Evolutionary conservation across 148 eudicot species (phyloP), one percentile per base, ranked within the genome.

Genomic region (Beta vulgaris): DNA sequence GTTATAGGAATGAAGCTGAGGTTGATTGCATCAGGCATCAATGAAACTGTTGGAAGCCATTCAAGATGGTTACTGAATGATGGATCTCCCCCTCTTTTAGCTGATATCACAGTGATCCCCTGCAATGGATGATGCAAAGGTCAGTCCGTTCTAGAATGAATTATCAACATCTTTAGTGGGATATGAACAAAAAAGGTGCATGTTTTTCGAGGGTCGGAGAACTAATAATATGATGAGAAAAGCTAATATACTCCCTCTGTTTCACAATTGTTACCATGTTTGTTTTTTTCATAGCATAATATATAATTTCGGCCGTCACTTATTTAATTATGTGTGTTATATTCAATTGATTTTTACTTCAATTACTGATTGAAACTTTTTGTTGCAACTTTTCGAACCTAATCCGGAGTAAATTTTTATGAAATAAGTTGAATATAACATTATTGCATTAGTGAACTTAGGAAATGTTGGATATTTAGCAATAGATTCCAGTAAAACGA

Each of bases 1-100:
- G 97, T 93, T 40, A 91, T 91, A 1, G 98, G 98, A 18, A 93
- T 90, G 83, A 91, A 89, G 75, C 78, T 91, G 48, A 89, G 87
- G 58, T 82, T 82, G 51, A 93, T 75, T 26, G 88, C 97, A 67
- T 93, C 94, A 1, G 98, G 91, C 82, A 67, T 84, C 57, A 80
- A 73, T 76, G 89, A 79, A 37, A 93, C 97, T 48, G 98, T 91
- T 21, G 59, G 86, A 29, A 93, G 88, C 98, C 98, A 93, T 73
- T 91, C 94, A 28, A 80, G 82, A 48, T 93, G 97, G 75, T 81
- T 77, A 7, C 40, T 73, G 14, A 69, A 58, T 7, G 90, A 82
- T 39, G 77, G 72, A 58, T 93, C 94, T 25, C 98, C 98, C 12
- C 98, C 98, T 74, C 92, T 82, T 82, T 81, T 93, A 0, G 86